Evolutionary conservation across 345 rosid genomes (phyloP).

Genomic region (Moricandia moricandioides): DNA sequence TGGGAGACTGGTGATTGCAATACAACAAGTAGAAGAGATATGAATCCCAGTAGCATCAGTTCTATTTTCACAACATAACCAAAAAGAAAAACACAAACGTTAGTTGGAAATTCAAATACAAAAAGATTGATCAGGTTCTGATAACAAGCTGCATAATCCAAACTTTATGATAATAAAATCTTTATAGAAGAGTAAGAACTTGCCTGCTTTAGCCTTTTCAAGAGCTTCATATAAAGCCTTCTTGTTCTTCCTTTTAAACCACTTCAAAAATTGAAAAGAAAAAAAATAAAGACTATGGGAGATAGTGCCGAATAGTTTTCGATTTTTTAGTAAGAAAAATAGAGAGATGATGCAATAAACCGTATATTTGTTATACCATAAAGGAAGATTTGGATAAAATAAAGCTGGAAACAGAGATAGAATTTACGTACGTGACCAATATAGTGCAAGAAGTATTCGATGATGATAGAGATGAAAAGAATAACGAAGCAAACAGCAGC

Average conservation of each 20-base stretch:
- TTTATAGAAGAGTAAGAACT: not conserved
- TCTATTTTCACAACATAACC: slow-evolving; percentile 38
- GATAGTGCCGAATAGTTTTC: not conserved
- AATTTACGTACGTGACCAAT: no score
- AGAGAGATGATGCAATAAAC: not conserved
- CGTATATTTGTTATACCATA: not conserved
- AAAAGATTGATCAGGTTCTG: slow-evolving; percentile 6
- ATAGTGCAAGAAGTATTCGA: no score
- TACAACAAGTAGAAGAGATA: slow-evolving; percentile 64
- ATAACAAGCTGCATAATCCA: not conserved
- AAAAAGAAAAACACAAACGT: not conserved
- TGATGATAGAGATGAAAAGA: slow-evolving; percentile 58
- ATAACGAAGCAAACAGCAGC: slow-evolving; percentile 75
- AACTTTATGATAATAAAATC: not conserved
- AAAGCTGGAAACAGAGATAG: no score
- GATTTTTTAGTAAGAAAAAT: not conserved
- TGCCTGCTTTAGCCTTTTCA: slow-evolving; percentile 78
- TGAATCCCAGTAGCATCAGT: slow-evolving; percentile 76
- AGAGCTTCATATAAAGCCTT: slow-evolving; percentile 77
- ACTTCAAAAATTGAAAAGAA: slow-evolving; percentile 41
- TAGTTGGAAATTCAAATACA: not conserved
- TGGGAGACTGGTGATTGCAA: slow-evolving; percentile 43
- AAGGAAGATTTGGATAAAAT: no score
- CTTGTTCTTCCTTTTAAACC: slow-evolving; percentile 61
- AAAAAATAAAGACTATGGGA: not conserved